These are phyloP conservation scores for Wickerhamiella bombiphila DNA, from an alignment of 805 yeast species.

Conservation along the genomic window DNA sequence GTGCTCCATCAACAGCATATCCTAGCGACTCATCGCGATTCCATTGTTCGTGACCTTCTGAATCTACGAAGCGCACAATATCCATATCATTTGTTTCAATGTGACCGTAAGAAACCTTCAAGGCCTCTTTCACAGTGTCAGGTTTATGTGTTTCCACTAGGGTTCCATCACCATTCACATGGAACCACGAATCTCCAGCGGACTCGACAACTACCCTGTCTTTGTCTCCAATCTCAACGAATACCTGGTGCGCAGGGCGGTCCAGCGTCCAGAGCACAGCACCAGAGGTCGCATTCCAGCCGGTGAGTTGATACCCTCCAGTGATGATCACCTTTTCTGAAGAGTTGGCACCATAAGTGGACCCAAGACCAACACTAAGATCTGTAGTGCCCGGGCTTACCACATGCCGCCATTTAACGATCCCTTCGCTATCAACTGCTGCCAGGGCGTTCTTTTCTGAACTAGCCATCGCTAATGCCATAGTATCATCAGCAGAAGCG, in stretches of 20 bases:
- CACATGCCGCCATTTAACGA: constrained; percentile 19
- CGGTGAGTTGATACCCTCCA: constrained; percentile 9
- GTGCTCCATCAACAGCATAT: constrained; percentile 14
- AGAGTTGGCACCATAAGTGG: constrained; percentile 6
- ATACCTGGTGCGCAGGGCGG: constrained; percentile 2
- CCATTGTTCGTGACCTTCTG: constrained; percentile 9
- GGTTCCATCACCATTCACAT: too few species aligned
- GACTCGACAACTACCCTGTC: too few species aligned
- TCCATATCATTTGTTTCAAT: too few species aligned
- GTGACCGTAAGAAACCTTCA: too few species aligned
- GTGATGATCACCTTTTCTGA: constrained; percentile 5
- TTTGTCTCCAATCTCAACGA: too few species aligned
- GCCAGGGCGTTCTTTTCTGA: constrained; percentile 18
- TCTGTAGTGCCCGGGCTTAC: constrained; percentile 5
- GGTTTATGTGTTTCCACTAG: not conserved
- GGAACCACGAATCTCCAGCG: too few species aligned
- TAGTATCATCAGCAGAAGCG: too few species aligned
- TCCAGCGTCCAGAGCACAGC: constrained; percentile 8
- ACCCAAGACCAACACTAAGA: not conserved
- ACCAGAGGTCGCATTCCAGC: constrained; percentile 9
- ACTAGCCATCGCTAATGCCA: constrained; percentile 12
- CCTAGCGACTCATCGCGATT: constrained; percentile 22
- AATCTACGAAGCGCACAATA: not conserved
- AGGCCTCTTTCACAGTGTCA: not conserved
- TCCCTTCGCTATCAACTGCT: constrained; percentile 17